A percentile compares a stretch with the other conserved stretches of the same genome.
These are phyloP conservation scores for Rhinocladiella mackenziei DNA, from an alignment of 2,329 filamentous ascomycete genomes.

Conservation along the genomic window DNA sequence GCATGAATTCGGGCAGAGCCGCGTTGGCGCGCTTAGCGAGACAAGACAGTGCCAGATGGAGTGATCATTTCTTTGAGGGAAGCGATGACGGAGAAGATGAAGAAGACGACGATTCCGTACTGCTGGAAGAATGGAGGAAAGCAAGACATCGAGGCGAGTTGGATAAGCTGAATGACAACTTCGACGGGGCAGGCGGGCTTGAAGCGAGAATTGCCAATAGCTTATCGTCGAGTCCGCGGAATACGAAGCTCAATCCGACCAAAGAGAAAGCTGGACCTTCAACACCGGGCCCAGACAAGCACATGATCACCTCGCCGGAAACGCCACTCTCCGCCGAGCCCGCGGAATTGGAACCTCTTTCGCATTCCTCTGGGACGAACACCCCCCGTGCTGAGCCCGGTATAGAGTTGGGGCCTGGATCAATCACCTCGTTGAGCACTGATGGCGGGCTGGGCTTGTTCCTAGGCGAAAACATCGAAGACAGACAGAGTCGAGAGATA, in stretches of 20 bases:
- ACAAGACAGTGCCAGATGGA: slow-evolving; percentile 60
- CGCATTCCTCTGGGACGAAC: slow-evolving; percentile 8
- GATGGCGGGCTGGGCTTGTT: slow-evolving; percentile 8
- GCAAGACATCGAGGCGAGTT: slow-evolving; percentile 20
- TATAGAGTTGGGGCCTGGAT: slow-evolving; percentile 8
- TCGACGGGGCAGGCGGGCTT: background rate
- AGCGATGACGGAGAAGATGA: slow-evolving; percentile 48
- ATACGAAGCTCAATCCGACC: slow-evolving; percentile 8
- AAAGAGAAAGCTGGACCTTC: slow-evolving; percentile 7
- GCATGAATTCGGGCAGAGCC: slow-evolving; percentile 25
- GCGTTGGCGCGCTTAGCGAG: slow-evolving; percentile 29
- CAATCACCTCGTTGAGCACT: slow-evolving; percentile 8
- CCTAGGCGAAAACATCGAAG: slow-evolving; percentile 8
- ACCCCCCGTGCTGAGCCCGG: background rate
- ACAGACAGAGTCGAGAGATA: slow-evolving; percentile 3
- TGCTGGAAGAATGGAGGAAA: slow-evolving; percentile 20
- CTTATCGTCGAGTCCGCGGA: slow-evolving; percentile 17
- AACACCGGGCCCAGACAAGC: background rate
- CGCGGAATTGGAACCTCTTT: slow-evolving; percentile 19
- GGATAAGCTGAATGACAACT: slow-evolving; percentile 8
- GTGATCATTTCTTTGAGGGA: slow-evolving; percentile 61
- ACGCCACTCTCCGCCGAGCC: slow-evolving; percentile 17
- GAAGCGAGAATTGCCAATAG: slow-evolving; percentile 14
- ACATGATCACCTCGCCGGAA: slow-evolving; percentile 3
- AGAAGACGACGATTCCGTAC: slow-evolving; percentile 29